A percentile compares a stretch with the other conserved stretches of the same genome.
phyloP scores from a whole-genome alignment of 2,329 filamentous ascomycete genomes.

The Colletotrichum eleusines region DNA sequence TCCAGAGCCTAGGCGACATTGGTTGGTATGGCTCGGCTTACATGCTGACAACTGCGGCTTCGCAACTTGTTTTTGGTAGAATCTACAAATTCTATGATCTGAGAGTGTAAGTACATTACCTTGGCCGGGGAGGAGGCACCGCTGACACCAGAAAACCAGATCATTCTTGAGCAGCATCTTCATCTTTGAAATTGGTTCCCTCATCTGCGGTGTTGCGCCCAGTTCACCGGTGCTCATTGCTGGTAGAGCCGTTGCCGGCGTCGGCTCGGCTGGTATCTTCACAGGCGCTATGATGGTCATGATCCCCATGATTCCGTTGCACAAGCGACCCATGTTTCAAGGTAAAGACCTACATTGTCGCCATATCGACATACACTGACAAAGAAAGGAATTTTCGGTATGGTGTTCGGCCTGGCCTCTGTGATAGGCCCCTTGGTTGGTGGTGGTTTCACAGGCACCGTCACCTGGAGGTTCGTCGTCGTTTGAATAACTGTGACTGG shows the following conservation, averaged over 20 bases:
- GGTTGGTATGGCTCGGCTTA: constrained; percentile 74
- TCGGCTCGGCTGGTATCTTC: constrained; percentile 69
- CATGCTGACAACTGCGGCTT: constrained; percentile 70
- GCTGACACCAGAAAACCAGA: constrained; percentile 44
- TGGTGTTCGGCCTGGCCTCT: constrained; percentile 67
- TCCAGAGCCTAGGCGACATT: constrained; percentile 69
- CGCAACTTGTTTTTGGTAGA: constrained; percentile 62
- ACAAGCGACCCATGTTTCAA: constrained; percentile 70
- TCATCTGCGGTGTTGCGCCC: constrained; percentile 66
- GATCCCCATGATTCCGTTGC: constrained; percentile 69
- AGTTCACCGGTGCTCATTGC: constrained; percentile 66
- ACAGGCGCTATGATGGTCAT: constrained; percentile 68
- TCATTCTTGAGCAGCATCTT: constrained; percentile 61
- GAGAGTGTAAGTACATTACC: constrained; percentile 54
- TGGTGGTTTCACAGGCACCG: constrained; percentile 62
- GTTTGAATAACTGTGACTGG: background rate
- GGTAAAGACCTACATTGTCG: constrained; percentile 45
- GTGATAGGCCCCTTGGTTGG: constrained; percentile 67
- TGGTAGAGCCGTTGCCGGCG: constrained; percentile 68
- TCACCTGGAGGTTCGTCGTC: constrained; percentile 59
- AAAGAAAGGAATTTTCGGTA: constrained; percentile 61
- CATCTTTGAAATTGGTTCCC: constrained; percentile 67
- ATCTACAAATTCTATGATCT: constrained; percentile 64
- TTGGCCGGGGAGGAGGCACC: background rate
- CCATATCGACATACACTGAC: background rate